These are phyloP conservation scores for Boletus tomentosulus DNA, from an alignment of 768 basidiomycete species.

Conservation along the genomic window DNA sequence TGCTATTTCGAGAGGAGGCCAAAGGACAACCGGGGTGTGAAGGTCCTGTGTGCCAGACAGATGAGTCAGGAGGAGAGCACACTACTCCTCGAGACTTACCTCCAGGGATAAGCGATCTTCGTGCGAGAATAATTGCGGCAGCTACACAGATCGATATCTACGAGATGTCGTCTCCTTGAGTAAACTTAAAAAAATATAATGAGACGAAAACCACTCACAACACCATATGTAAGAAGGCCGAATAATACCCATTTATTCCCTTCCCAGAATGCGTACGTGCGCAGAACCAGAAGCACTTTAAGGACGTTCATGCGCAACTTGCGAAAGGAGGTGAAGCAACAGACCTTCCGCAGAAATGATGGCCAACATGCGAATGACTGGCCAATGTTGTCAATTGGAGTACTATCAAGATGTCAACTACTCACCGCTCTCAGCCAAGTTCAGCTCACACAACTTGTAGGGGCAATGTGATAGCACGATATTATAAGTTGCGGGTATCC, in stretches of 20 bases:
- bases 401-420: neutral
- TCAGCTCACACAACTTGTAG: neutral
- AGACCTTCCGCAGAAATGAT: slow-evolving; percentile 10
- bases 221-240: slow-evolving; percentile 9
- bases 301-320: neutral
- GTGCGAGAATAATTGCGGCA: slow-evolving; percentile 1
- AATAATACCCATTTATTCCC: slow-evolving; percentile 7
- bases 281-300: slow-evolving; percentile 14
- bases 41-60: neutral
- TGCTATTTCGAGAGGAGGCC: neutral
- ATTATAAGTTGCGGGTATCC: neutral
- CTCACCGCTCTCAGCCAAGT: slow-evolving; percentile 8
- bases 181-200: neutral
- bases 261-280: slow-evolving; percentile 21
- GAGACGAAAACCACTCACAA: slow-evolving; percentile 1
- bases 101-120: slow-evolving; percentile 2
- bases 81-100: neutral
- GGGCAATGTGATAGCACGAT: neutral
- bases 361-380: slow-evolving; percentile 10
- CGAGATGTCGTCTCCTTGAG: neutral
- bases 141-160: slow-evolving; percentile 9
- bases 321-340: neutral
- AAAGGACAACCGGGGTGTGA: neutral
- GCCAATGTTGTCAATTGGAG: neutral
- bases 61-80: neutral